A percentile compares a stretch with the other conserved stretches of the same genome.
Evolutionary conservation across 2,329 filamentous ascomycete genomes (phyloP).

Genomic region (Colletotrichum australisinense): DNA sequence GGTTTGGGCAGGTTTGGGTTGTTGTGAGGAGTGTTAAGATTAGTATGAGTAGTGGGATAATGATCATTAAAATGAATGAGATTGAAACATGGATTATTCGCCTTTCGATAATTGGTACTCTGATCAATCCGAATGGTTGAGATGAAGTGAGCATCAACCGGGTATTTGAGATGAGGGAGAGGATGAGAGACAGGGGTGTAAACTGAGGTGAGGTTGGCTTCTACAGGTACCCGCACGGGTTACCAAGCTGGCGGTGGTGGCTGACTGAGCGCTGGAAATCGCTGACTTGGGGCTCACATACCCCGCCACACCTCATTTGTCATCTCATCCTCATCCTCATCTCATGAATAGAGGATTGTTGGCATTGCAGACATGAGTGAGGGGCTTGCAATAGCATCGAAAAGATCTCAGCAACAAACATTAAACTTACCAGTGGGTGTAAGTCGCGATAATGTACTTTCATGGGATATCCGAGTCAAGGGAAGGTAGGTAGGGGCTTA

Average conservation of each 20-base stretch:
- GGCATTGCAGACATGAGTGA: too few relatives aligned
- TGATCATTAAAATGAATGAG: not conserved
- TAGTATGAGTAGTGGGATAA: not conserved
- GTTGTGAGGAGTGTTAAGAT: not conserved
- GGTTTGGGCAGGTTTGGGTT: too few relatives aligned
- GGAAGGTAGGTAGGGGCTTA: not conserved
- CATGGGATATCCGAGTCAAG: too few relatives aligned
- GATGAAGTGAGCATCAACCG: not conserved
- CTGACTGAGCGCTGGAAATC: slow-evolving; percentile 20
- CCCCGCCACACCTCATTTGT: not conserved
- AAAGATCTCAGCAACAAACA: too few relatives aligned
- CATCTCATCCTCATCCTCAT: not conserved
- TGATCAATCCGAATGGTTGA: not conserved
- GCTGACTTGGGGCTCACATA: not conserved
- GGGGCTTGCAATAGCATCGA: too few relatives aligned
- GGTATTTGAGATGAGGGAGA: not conserved
- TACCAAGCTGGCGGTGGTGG: slow-evolving; percentile 1
- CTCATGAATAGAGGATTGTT: not conserved
- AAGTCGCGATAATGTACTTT: too few relatives aligned
- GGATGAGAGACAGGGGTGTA: not conserved
- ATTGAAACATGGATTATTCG: not conserved
- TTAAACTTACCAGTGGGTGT: too few relatives aligned
- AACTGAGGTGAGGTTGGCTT: not conserved
- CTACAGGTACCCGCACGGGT: not conserved
- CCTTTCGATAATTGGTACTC: not conserved